phyloP scores from a whole-genome alignment of 495 filamentous ascomycete genomes.

The Penicillium canescens region DNA sequence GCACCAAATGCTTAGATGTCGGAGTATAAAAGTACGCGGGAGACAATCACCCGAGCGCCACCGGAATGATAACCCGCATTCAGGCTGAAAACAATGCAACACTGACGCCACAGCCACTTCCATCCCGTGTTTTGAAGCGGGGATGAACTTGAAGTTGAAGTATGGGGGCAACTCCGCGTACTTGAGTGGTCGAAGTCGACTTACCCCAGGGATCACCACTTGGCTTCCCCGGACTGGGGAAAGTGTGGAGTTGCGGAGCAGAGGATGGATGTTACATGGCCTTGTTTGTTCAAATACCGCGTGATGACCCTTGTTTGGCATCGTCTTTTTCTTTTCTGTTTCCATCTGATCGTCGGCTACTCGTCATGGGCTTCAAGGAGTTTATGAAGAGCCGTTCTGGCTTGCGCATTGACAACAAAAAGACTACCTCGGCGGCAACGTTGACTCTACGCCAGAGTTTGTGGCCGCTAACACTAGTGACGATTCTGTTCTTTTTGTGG shows the following conservation, averaged over 20 bases:
- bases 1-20: too few species aligned
- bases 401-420: slow-evolving; percentile 42
- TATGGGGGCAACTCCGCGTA: slow-evolving; percentile 1
- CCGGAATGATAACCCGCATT: slow-evolving; percentile 4
- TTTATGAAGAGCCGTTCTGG: slow-evolving; percentile 36
- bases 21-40: not conserved
- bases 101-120: slow-evolving; percentile 1
- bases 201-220: slow-evolving; percentile 6
- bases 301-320: not conserved
- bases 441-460: slow-evolving; percentile 60
- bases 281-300: not conserved
- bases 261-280: not conserved
- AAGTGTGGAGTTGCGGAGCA: slow-evolving; percentile 10
- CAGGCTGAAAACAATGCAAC: slow-evolving; percentile 1
- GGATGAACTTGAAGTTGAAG: not conserved
- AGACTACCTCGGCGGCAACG: slow-evolving; percentile 55
- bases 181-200: not conserved
- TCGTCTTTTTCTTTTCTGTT: not conserved
- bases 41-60: not conserved
- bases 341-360: not conserved
- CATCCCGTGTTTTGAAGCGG: not conserved
- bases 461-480: slow-evolving; percentile 47
- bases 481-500: slow-evolving; percentile 75
- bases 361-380: slow-evolving; percentile 27
- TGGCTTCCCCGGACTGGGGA: slow-evolving; percentile 1